Percentiles rank a stretch among this genome's conserved stretches.
phyloP scores from a whole-genome alignment of 352 stramenopile genomes.

The Phytopythium oedochilum region DNA sequence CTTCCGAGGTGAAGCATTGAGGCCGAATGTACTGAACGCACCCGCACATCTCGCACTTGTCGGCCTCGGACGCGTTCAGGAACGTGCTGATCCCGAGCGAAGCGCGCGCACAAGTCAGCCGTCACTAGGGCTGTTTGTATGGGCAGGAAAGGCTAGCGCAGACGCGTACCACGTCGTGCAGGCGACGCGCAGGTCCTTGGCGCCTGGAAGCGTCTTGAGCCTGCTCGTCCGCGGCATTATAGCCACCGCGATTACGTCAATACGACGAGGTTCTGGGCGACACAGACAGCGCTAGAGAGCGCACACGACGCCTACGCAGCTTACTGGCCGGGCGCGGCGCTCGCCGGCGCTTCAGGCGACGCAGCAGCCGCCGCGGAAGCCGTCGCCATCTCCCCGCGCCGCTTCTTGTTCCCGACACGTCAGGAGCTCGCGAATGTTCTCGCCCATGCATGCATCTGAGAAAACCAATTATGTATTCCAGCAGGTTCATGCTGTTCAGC shows the following conservation, averaged over 20 bases:
- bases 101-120: no score
- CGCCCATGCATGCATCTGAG: not conserved
- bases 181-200: conserved; percentile 47
- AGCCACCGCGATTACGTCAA: not conserved
- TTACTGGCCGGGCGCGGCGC: not conserved
- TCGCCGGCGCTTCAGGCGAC: not conserved
- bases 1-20: no score
- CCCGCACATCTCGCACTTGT: conserved; percentile 68
- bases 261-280: not conserved
- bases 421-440: no score
- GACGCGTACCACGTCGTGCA: conserved; percentile 41
- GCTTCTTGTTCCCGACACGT: no score
- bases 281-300: not conserved
- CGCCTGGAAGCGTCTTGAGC: conserved; percentile 54
- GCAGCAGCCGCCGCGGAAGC: not conserved
- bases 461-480: not conserved
- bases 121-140: no score
- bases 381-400: not conserved
- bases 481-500: not conserved
- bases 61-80: conserved; percentile 51
- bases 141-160: no score
- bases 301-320: not conserved
- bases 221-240: not conserved
- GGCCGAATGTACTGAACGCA: no score
- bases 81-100: conserved; percentile 39